These are phyloP conservation scores for Fusarium haematococcum DNA, from an alignment of 2,329 filamentous ascomycete genomes.

Conservation along the genomic window DNA sequence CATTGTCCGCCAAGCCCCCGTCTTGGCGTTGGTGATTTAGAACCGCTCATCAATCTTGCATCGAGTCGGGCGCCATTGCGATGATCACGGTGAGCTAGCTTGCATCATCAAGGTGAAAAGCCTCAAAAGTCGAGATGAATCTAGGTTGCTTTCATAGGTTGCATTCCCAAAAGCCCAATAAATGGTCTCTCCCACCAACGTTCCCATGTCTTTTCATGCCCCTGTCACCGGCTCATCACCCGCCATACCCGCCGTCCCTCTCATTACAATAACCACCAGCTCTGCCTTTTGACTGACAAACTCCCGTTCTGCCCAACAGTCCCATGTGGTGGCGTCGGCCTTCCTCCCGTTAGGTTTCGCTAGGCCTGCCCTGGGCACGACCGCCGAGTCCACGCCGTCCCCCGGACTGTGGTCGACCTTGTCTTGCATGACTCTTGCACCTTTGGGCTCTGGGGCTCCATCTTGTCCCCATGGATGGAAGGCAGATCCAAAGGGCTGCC, in stretches of 20 bases:
- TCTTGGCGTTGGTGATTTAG: conserved; percentile 7
- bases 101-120: conserved; percentile 3
- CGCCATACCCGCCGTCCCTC: conserved; percentile 19
- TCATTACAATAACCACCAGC: conserved; percentile 19
- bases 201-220: conserved; percentile 21
- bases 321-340: conserved; percentile 40
- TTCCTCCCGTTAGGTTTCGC: conserved; percentile 34
- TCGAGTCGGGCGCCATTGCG: conserved; percentile 27
- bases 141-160: conserved; percentile 25
- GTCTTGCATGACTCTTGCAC: conserved; percentile 35
- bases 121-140: conserved; percentile 3
- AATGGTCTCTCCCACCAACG: conserved; percentile 25
- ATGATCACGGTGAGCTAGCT: conserved; percentile 22
- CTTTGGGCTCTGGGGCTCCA: background rate
- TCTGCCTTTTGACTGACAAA: background rate
- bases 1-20: conserved; percentile 7
- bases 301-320: background rate
- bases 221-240: conserved; percentile 37
- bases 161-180: conserved; percentile 19
- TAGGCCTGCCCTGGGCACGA: conserved; percentile 38
- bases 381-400: conserved; percentile 28
- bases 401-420: conserved; percentile 26
- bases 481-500: background rate
- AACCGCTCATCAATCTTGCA: conserved; percentile 37
- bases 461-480: background rate